Percentiles rank a stretch among this genome's conserved stretches.
Evolutionary conservation across 768 basidiomycete genomes (phyloP).

Genomic region (Lactarius sp.): DNA sequence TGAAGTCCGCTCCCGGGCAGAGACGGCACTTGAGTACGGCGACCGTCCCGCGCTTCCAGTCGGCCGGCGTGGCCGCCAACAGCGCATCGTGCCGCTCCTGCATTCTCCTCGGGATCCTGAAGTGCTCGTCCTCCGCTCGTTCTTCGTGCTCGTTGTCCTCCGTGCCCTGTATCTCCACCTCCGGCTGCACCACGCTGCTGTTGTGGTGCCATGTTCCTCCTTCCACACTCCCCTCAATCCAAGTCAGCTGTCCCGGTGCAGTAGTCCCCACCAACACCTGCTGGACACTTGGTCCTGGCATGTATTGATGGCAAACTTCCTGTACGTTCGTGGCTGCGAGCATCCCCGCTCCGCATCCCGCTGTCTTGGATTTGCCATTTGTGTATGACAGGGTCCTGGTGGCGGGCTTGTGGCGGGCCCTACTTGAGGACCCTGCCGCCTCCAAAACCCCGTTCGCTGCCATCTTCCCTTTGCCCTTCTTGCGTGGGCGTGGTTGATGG

Average conservation of each 20-base stretch:
- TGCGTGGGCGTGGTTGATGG: background rate
- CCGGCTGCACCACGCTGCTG: background rate
- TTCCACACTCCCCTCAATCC: background rate
- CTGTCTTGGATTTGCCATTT: background rate
- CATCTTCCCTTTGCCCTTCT: background rate
- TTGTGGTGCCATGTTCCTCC: background rate
- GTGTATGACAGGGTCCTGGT: background rate
- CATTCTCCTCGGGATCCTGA: background rate
- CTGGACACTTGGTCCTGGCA: background rate
- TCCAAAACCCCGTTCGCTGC: background rate
- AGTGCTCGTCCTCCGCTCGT: background rate
- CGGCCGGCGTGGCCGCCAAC: background rate
- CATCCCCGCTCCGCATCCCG: background rate
- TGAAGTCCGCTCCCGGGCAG: background rate
- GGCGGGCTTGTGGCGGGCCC: background rate
- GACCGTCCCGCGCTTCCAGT: background rate
- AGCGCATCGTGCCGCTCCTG: background rate
- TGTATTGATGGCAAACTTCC: background rate
- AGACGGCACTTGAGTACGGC: background rate
- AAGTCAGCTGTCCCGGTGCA: background rate
- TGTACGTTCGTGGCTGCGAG: background rate
- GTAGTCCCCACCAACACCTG: background rate
- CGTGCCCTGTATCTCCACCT: background rate
- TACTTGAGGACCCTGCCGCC: background rate
- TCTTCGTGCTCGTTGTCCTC: background rate